Conservation (phyloP, 257 asterid species). For the Ocimum tenuiflorum region DNA sequence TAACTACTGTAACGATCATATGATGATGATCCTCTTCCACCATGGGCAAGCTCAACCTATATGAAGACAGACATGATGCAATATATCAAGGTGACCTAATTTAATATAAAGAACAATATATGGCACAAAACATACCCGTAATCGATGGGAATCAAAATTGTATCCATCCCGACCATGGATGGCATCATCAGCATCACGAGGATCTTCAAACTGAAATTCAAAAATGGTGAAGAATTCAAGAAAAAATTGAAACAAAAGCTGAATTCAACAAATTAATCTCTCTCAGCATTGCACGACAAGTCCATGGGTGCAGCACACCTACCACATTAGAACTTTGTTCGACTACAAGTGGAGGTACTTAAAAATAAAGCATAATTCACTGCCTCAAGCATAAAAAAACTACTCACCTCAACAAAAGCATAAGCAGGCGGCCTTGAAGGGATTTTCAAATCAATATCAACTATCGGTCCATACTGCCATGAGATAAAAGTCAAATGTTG, state of each 20-base stretch:
- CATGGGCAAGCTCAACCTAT: conserved; percentile 98
- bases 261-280: not conserved
- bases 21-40: conserved; percentile 90
- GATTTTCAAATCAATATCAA: conserved; percentile 83
- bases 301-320: too few relatives aligned
- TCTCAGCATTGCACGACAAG: too few relatives aligned
- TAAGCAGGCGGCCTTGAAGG: conserved; percentile 99
- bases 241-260: not conserved
- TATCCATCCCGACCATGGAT: conserved; percentile 99
- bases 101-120: too few relatives aligned
- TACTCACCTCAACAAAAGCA: conserved; percentile 93
- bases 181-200: conserved; percentile 99
- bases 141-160: conserved; percentile 90
- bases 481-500: too few relatives aligned
- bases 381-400: too few relatives aligned
- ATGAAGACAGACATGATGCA: conserved; percentile 1
- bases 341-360: too few relatives aligned
- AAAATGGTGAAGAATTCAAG: too few relatives aligned
- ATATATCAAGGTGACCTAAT: too few relatives aligned
- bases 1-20: conserved; percentile 55
- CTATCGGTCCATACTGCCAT: conserved; percentile 83
- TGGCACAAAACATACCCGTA: conserved; percentile 47
- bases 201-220: conserved; percentile 71
- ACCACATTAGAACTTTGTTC: too few relatives aligned
- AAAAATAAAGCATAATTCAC: too few relatives aligned